Evolutionary conservation across 2,329 filamentous ascomycete genomes (phyloP), one percentile per base, ranked within the genome.

Genomic region (Fusarium poae): DNA sequence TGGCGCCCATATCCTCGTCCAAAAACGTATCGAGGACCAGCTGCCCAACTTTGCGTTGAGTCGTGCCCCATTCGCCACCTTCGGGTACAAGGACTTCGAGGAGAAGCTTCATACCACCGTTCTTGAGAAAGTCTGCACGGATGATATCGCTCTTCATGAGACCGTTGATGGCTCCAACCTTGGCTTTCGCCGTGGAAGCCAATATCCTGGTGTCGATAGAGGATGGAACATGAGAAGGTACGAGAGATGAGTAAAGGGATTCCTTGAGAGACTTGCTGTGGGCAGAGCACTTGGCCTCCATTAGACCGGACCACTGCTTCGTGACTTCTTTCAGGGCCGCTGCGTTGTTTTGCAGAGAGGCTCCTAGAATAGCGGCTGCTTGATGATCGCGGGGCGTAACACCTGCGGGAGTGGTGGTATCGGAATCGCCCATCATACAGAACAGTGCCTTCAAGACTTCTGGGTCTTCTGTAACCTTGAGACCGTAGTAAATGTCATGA

Each of bases 401-500:
- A 2, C 67, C 74, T 6, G 74, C 72, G 30, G 67, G 53, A 3
- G 65, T 37, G 57, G 77, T 35, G 60, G 72, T 58, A 70, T 76
- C 57, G 40, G 61, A 44, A 70, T 78, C 62, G 27, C 76, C 72
- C 77, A 88, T 84, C 37, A 89, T 79, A 73, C 88, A 89, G 62
- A 90, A 78, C 3, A 91, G 82, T n/a, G 82, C 78, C 65, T 82
- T 82, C 53, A 89, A 70, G 3, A 84, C 84, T 3, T 83, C 82
- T 4, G 80, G 73, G 67, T 89, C 85, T 74, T 88, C 85, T 23
- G 84, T 82, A 60, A 91, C 84, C 75, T 89, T 86, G 20, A 89
- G 80, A 12, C 89, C 89, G 76, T 91, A 92, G 79, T 90, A 91
- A 66, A 91, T 87, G 76, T 91, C 89, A 76, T 91, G 89, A 0